Evolutionary conservation across 2,329 filamentous ascomycete genomes (phyloP), one percentile per base, ranked within the genome.

Genomic region (Ophiostoma sp.): DNA sequence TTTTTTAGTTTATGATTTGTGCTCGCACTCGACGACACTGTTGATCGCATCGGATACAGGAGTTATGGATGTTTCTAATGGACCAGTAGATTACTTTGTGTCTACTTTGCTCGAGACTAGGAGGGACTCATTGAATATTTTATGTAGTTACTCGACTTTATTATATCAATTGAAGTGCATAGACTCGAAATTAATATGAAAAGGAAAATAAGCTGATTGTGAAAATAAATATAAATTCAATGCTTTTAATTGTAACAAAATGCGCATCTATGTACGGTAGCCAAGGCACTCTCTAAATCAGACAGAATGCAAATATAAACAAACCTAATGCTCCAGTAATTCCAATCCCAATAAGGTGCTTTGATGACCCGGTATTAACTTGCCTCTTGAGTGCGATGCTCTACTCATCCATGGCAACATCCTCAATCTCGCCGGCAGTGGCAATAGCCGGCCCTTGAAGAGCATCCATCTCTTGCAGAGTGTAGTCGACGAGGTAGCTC

Each of bases 401-500:
- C 23, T 69, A 70, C 44, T 72, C 71, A 0, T 72, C 68, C 76
- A 77, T 76, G 41, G 73, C 68, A 2, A 75, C 73, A 62, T 77
- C 76, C 17, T 71, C 71, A 10, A 67, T 54, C 23, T 70, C 69
- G n/a, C 60, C 75, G 10, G 72, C 69, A n/a, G 72, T 57, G 1
- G 48, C 54, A 3, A 60, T 57, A 66, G 41, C 64, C 13, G 64
- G 84, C 57, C 83, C 83, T 69, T 71, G 71, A 72, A 90, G 84
- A 78, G 85, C 90, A 77, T 96, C 93, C 94, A 98, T 98, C 81
- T 97, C 92, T 76, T 89, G 86, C 73, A 98, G 82, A 73, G 94
- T 96, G 85, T 96, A 98, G 79, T 97, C 93, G 57, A 98, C 87
- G 76, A 99, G 80, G 80, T 94, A 98, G 77, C 94, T 96, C 82